A percentile compares a stretch with the other conserved stretches of the same genome.
These are phyloP conservation scores for Candida sojae DNA, from an alignment of 1,139 yeast species.

Conservation along the genomic window DNA sequence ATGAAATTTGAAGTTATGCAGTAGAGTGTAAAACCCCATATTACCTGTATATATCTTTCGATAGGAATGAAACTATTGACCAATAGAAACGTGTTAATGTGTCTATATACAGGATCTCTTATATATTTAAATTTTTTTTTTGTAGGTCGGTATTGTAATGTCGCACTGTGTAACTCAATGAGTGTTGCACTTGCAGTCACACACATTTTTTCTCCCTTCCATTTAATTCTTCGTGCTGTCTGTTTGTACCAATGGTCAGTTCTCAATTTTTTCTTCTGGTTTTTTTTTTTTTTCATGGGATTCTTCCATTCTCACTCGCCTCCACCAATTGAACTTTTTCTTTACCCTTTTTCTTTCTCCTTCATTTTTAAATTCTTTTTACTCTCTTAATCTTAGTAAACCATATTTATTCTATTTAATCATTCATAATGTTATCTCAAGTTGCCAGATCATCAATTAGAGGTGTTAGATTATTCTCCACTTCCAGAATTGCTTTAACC, in stretches of 20 bases:
- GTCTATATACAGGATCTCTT: neutral
- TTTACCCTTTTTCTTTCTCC: neutral
- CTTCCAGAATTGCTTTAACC: constrained; percentile 31
- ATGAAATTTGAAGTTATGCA: too few relatives aligned
- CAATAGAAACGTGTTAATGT: neutral
- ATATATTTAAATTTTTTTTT: too few relatives aligned
- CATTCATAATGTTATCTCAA: constrained; percentile 31
- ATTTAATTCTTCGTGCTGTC: too few relatives aligned
- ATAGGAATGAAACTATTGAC: neutral
- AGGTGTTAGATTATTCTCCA: constrained; percentile 41
- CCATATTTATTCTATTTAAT: neutral
- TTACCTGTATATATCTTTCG: neutral
- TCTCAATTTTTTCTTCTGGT: neutral
- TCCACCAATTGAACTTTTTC: neutral
- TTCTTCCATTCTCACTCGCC: neutral
- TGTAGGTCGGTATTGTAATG: too few relatives aligned
- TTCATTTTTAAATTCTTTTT: neutral
- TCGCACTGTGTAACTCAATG: too few relatives aligned
- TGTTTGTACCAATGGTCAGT: neutral
- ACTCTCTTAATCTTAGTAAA: neutral
- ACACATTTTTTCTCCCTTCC: neutral
- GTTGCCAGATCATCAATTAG: constrained; percentile 26
- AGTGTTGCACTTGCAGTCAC: neutral
- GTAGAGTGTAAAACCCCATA: neutral
- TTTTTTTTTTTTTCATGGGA: neutral